These are phyloP conservation scores for Kwoniella mangroviensis DNA, from an alignment of 768 basidiomycete genomes.

Conservation along the genomic window DNA sequence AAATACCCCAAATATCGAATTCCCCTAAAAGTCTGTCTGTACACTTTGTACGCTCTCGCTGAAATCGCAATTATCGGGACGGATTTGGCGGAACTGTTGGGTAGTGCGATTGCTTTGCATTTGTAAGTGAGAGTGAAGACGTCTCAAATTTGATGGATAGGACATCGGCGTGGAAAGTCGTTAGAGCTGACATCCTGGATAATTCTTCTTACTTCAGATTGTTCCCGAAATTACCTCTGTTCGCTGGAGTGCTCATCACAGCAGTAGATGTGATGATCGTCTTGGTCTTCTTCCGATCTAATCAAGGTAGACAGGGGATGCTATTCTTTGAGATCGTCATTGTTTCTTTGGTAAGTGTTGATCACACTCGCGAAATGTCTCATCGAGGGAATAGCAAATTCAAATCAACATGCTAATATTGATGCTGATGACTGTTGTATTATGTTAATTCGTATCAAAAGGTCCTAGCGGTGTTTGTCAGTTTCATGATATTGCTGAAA, in stretches of 20 bases:
- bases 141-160: no score
- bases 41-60: conserved; percentile 54
- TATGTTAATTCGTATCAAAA: conserved; percentile 1
- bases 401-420: no score
- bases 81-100: conserved; percentile 78
- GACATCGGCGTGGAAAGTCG: no score
- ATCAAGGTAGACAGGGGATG: conserved; percentile 55
- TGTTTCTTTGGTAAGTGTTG: conserved; percentile 47
- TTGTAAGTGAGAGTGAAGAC: conserved; percentile 57
- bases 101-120: conserved; percentile 78
- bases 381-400: no score
- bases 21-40: conserved; percentile 36
- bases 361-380: no score
- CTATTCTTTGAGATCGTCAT: conserved; percentile 57
- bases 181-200: background rate
- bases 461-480: conserved; percentile 71
- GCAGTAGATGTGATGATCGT: conserved; percentile 57
- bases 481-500: conserved; percentile 76
- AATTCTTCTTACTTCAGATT: conserved; percentile 39
- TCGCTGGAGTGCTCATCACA: conserved; percentile 58
- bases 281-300: conserved; percentile 56
- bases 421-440: no score
- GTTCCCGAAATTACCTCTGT: conserved; percentile 57
- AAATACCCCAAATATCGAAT: conserved; percentile 48
- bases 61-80: conserved; percentile 78